Evolutionary conservation across 768 basidiomycete species (phyloP), one percentile per base, ranked within the genome.

Genomic region (Dacryopinax spathularia): DNA sequence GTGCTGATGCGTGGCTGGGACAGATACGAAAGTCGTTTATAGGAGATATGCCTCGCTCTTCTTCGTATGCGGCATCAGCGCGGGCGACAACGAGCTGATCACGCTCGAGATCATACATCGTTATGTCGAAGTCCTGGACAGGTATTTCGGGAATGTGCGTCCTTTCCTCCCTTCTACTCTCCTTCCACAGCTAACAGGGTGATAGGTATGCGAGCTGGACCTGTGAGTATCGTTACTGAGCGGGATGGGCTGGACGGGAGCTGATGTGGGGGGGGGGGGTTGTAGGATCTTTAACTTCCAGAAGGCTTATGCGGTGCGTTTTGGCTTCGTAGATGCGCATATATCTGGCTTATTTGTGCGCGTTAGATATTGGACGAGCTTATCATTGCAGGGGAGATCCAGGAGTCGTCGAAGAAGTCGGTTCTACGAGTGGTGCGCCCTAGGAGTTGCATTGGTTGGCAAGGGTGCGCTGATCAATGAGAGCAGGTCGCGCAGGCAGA

Each of bases 251-350:
- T 61, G 33, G 35, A 12, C 33, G 12, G n/a, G 15, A 13, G 13
- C 63, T 36, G 13, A 65, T 36, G 22, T 43, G 25, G 15, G 3
- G 25, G 10, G 15, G n/a, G n/a, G n/a, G n/a, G 35, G 10, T 18
- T 22, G 2, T 67, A 93, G 91, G 62, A 95, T 97, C 68, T 98
- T 96, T 82, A 96, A 96, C 77, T 97, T 97, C 73, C 89, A 97
- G 72, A 90, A 92, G 73, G 95, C 94, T 1, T 96, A 92, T 72
- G 84, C 89, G 2, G 93, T 78, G 48, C 25, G 77, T 69, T 48
- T 27, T 29, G 9, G 10, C 2, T 1, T 39, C 20, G 27, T 1
- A 29, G 62, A 18, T 15, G 1, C n/a, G 7, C 6, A 36, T 39
- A 9, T 7, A 34, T 22, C 60, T 33, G 48, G 35, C 37, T 61